Evolutionary conservation across 352 stramenopile species (phyloP).

Genomic region (Globisporangium nodosum): DNA sequence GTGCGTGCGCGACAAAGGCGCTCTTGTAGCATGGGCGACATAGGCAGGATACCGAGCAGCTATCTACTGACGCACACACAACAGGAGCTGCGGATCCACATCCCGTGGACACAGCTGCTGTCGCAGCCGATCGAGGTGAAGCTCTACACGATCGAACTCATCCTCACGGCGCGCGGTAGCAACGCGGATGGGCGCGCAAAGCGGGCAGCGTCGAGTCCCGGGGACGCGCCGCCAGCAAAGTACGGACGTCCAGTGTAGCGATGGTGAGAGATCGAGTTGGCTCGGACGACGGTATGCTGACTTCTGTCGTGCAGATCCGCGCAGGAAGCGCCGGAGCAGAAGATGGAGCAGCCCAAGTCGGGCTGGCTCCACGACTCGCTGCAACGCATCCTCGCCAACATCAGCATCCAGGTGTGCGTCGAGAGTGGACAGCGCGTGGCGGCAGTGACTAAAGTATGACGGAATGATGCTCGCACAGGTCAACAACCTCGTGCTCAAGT

Average conservation of each 20-base stretch:
- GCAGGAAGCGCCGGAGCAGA: slow-evolving; percentile 15
- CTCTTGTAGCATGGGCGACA: too few relatives aligned
- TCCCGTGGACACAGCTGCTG: slow-evolving; percentile 84
- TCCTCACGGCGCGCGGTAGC: slow-evolving; percentile 57
- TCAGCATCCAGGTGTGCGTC: slow-evolving; percentile 54
- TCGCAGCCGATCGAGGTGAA: slow-evolving; percentile 87
- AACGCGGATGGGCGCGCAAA: slow-evolving; percentile 14
- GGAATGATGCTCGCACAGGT: slow-evolving; percentile 23
- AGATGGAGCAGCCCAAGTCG: slow-evolving; percentile 77
- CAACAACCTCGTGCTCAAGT: slow-evolving; percentile 88
- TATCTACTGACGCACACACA: background rate
- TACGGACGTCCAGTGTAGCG: background rate
- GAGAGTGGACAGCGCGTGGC: background rate
- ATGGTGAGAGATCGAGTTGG: background rate
- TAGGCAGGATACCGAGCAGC: too few relatives aligned
- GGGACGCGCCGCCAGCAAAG: slow-evolving; percentile 1
- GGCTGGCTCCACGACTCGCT: slow-evolving; percentile 77
- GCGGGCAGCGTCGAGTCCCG: slow-evolving; percentile 15
- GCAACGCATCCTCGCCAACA: slow-evolving; percentile 77
- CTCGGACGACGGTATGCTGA: background rate
- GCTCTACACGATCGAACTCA: slow-evolving; percentile 86
- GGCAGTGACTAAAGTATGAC: background rate
- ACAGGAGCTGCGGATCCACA: slow-evolving; percentile 83
- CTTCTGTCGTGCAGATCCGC: slow-evolving; percentile 1
- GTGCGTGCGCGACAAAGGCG: slow-evolving; percentile 16